Evolutionary conservation across 139 green algal genomes (phyloP), one percentile per base, ranked within the genome.

Genomic region (Penium margaritaceum): DNA sequence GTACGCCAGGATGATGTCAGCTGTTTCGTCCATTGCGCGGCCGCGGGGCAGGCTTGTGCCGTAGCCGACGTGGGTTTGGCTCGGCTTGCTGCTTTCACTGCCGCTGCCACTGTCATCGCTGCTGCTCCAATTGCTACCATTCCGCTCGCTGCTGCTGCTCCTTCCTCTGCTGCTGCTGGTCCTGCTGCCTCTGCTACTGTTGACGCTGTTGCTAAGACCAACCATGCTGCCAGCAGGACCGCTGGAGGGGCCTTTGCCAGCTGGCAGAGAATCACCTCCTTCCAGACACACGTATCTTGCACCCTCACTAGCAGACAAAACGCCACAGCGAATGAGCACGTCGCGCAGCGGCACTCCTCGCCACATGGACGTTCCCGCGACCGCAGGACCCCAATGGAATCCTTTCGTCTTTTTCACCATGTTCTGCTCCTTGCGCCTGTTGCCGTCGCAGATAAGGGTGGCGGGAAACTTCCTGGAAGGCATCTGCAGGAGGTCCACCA

Each of bases 371-470:
- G 86, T 93, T 67, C 75, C 80, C 27, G 89, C 79, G 5, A 83
- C 89, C 33, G 67, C 73, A 2, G 77, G 36, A 43, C 82, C 82
- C 91, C 91, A 97, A 78, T 89, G 93, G 85, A 96, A 96, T 30
- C 92, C 94, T 30, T 94, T 96, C 12, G 86, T 92, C 87, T 99
- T 92, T 80, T 96, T 96, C 19, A 95, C 67, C 91, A 97, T 96
- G 84, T 99, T 99, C 82, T 97, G 83, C 78, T 99, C 94, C 83
- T 97, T 99, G 54, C 94, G 88, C 3, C 94, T 76, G 82, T 97
- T 97, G 14, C 93, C 91, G 21, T 91, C 91, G 82, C 92, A 97
- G 27, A 83, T 72, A 14, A 95, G 76, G 1, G 87, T 93, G 32
- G 89, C 68, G 1, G 90, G 92, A 3, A 97, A 75, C 12, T 83